Percentiles rank a stretch among this genome's conserved stretches.
phyloP scores from a whole-genome alignment of 495 filamentous ascomycete species.

The Tetracladium setigerum region DNA sequence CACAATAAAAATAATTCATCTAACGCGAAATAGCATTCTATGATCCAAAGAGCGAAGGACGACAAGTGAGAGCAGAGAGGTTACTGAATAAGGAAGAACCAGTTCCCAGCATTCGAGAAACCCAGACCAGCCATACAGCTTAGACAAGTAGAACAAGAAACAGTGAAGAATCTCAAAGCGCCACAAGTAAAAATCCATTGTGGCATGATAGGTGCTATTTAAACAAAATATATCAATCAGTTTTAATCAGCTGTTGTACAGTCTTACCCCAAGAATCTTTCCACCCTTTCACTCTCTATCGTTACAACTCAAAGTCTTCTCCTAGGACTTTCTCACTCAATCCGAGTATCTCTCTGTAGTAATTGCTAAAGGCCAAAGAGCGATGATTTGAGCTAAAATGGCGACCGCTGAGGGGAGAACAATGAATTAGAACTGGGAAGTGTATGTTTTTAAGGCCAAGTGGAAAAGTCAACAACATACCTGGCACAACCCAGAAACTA shows the following conservation, averaged over 20 bases:
- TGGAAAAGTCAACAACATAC: constrained; percentile 21
- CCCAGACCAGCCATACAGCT: too few species aligned
- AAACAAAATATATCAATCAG: too few species aligned
- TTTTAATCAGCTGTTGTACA: too few species aligned
- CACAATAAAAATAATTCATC: background rate
- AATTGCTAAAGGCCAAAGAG: background rate
- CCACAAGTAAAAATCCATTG: too few species aligned
- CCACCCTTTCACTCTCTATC: too few species aligned
- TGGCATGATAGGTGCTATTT: too few species aligned
- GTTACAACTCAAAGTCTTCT: too few species aligned
- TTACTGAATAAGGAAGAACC: too few species aligned
- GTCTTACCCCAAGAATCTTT: too few species aligned
- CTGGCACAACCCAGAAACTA: constrained; percentile 23
- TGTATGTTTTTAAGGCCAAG: too few species aligned
- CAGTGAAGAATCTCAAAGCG: too few species aligned
- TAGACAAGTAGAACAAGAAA: too few species aligned
- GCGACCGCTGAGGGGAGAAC: background rate
- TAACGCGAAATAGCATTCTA: constrained; percentile 30
- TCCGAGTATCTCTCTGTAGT: background rate
- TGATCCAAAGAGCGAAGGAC: constrained; percentile 40
- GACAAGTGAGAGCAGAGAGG: constrained; percentile 26
- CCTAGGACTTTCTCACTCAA: background rate
- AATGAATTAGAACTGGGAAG: background rate
- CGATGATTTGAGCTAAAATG: background rate
- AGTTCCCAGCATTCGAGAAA: background rate